Evolutionary conservation across 2,329 filamentous ascomycete species (phyloP), one percentile per base, ranked within the genome.

Genomic region (Beauveria varroae): DNA sequence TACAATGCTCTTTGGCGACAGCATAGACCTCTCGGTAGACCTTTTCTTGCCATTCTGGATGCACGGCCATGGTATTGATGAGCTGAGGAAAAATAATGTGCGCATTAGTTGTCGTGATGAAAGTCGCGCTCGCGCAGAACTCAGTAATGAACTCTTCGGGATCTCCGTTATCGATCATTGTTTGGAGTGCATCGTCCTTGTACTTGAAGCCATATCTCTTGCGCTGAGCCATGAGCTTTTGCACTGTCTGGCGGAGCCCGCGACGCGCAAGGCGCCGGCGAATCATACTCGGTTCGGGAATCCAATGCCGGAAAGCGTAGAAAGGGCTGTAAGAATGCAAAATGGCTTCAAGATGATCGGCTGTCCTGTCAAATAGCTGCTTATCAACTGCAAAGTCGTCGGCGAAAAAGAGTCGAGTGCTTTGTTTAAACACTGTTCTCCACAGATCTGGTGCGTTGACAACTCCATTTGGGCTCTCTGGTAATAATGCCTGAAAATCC

Each of bases 41-140:
- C 51, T 40, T 54, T n/a, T 54, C 51, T 40, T 54, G 51, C 51
- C 51, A 54, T 26, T 54, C 51, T 12, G 51, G 51, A 54, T 54
- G 37, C 5, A 40, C 5, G 5, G 28, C 26, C 18, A 54, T 54
- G 10, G 20, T 54, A 12, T 54, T 54, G 7, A 54, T 14, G 3
- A 41, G 16, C 10, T 20, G 16, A 40, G 14, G 14, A 9, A 20
- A 26, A n/a, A 54, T 16, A 14, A 37, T 24, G 30, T 20, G 14
- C n/a, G 51, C 30, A 24, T 54, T 54, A 8, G 51, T 22, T 14
- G 5, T 22, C 7, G 51, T 16, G 5, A 54, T 41, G 14, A 54
- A 54, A 14, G 20, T n/a, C 2, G 5, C 20, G 14, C 51, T 54
- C 9, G n/a, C 20, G 20, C 14, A 20, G 24, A 37, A 54, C 8